Evolutionary conservation across 805 yeast species (phyloP).

Genomic region (Candida tammaniensis): DNA sequence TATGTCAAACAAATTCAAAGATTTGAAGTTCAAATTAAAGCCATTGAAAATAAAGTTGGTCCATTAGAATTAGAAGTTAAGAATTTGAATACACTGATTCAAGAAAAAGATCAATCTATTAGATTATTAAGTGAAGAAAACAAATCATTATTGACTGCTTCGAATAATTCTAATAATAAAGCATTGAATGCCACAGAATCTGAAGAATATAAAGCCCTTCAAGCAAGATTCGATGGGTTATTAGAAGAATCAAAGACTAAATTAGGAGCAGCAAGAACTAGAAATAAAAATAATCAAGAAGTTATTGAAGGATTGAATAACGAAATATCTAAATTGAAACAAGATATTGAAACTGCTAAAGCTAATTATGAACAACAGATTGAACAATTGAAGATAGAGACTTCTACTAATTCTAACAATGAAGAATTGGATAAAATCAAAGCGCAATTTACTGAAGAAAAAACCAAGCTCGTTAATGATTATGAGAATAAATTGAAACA

Average conservation of each 20-base stretch:
- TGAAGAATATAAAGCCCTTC: conserved; percentile 22
- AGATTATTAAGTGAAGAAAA: conserved; percentile 49
- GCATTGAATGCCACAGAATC: conserved; percentile 1
- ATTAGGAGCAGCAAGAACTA: conserved; percentile 21
- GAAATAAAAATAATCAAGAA: conserved; percentile 16
- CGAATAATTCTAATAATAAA: conserved; percentile 28
- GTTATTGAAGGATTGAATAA: conserved; percentile 23
- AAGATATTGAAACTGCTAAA: conserved; percentile 10
- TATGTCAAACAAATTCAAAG: conserved; percentile 21
- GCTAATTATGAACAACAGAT: conserved; percentile 3
- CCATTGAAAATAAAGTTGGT: conserved; percentile 30
- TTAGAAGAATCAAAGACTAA: conserved; percentile 25
- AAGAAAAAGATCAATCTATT: conserved; percentile 50
- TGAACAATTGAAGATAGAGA: neutral
- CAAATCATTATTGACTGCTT: conserved; percentile 55
- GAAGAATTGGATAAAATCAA: conserved; percentile 7
- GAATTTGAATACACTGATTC: conserved; percentile 26
- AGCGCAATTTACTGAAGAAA: conserved; percentile 7
- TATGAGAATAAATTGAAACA: conserved; percentile 8
- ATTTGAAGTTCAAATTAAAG: conserved; percentile 40
- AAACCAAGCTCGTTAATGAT: conserved; percentile 13
- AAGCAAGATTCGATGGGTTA: conserved; percentile 28
- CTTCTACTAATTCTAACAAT: too few species aligned
- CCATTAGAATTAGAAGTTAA: conserved; percentile 44
- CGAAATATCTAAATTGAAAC: conserved; percentile 16